phyloP scores from a whole-genome alignment of 2,329 filamentous ascomycete species.

The Xylariaceae sp. region DNA sequence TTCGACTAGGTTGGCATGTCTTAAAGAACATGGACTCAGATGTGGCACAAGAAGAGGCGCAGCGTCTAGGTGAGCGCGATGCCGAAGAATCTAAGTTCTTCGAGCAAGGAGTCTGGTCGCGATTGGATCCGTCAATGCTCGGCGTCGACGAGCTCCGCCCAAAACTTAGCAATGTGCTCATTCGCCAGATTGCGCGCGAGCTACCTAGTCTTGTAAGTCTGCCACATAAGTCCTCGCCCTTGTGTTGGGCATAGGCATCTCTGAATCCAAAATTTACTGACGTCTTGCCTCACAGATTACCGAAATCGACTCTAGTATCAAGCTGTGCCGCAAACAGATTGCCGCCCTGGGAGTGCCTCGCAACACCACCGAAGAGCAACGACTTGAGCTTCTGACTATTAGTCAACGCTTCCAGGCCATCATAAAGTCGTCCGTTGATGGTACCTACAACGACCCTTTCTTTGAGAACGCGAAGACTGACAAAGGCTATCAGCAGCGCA shows the following conservation, averaged over 20 bases:
- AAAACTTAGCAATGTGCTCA: conserved; percentile 49
- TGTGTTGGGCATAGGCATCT: too few species aligned
- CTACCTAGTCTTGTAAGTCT: conserved; percentile 43
- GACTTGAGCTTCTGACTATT: conserved; percentile 42
- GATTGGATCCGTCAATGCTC: conserved; percentile 32
- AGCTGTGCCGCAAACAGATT: conserved; percentile 35
- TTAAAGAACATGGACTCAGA: conserved; percentile 44
- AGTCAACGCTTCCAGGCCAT: conserved; percentile 43
- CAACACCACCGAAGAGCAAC: conserved; percentile 43
- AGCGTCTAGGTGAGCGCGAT: conserved; percentile 35
- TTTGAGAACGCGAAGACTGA: conserved; percentile 38
- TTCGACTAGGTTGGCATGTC: conserved; percentile 52
- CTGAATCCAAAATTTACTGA: too few species aligned
- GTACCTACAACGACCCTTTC: conserved; percentile 48
- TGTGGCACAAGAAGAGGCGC: conserved; percentile 25
- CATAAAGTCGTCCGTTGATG: conserved; percentile 44
- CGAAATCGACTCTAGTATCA: conserved; percentile 38
- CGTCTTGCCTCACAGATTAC: too few species aligned
- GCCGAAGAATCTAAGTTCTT: conserved; percentile 42
- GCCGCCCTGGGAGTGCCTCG: conserved; percentile 47
- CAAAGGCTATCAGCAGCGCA: conserved; percentile 37
- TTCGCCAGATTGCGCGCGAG: conserved; percentile 42
- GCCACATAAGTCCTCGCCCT: too few species aligned
- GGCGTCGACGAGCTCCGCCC: conserved; percentile 46
- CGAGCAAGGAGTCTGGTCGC: conserved; percentile 36